Conservation (phyloP, 495 filamentous ascomycete species). For the Cetradonia linearis region DNA sequence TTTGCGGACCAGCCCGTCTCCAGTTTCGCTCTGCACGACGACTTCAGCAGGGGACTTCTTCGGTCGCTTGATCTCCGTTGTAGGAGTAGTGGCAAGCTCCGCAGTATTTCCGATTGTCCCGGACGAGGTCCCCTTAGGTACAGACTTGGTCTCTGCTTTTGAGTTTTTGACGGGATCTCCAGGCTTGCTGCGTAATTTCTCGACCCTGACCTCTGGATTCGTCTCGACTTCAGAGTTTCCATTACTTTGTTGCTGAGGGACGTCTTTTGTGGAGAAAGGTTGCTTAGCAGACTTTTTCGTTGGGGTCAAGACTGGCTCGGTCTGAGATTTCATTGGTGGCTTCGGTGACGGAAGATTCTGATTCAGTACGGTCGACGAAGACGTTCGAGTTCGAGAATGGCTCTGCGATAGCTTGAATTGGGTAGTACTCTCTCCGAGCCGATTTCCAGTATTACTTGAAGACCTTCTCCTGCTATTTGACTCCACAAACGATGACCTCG, state of each 20-base stretch:
- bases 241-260: neutral
- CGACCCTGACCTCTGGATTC: neutral
- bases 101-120: neutral
- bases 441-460: slow-evolving; percentile 5
- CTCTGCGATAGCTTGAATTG: slow-evolving; percentile 1
- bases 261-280: neutral
- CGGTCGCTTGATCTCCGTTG: slow-evolving; percentile 2
- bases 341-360: slow-evolving; percentile 3
- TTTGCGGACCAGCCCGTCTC: slow-evolving; percentile 21
- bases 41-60: slow-evolving; percentile 12
- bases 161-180: neutral
- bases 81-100: neutral
- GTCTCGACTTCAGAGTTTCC: neutral
- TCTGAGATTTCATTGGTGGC: slow-evolving; percentile 9
- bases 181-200: slow-evolving; percentile 1
- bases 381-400: slow-evolving; percentile 20
- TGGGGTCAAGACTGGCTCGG: slow-evolving; percentile 12
- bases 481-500: neutral
- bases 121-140: neutral
- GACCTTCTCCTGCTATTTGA: slow-evolving; percentile 5
- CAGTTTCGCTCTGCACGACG: slow-evolving; percentile 18
- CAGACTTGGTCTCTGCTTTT: neutral
- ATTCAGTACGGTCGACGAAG: slow-evolving; percentile 19
- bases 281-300: neutral
- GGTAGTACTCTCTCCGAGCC: neutral